A percentile compares a stretch with the other conserved stretches of the same genome.
Conservation (phyloP, 2,329 filamentous ascomycete genomes). For the Aphanoascus verrucosus region DNA sequence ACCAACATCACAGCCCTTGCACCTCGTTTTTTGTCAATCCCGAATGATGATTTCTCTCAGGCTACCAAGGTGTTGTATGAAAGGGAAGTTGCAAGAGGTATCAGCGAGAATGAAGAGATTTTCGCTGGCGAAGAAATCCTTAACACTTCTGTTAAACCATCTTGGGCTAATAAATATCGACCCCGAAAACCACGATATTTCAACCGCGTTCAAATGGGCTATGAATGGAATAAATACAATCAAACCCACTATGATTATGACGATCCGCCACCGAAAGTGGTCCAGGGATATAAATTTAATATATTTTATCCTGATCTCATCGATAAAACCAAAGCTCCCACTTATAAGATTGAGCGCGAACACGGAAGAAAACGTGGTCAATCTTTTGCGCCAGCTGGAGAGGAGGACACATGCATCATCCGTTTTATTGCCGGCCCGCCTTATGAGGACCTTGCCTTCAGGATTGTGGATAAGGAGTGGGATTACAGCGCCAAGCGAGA, state of each 20-base stretch:
- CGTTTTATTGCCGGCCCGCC: slow-evolving; percentile 90
- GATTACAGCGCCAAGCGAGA: slow-evolving; percentile 95
- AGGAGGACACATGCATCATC: slow-evolving; percentile 94
- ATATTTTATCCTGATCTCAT: slow-evolving; percentile 97
- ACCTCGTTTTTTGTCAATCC: slow-evolving; percentile 57
- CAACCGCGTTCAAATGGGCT: slow-evolving; percentile 96
- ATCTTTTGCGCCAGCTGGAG: slow-evolving; percentile 83
- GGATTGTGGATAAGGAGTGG: slow-evolving; percentile 98
- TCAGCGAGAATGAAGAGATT: slow-evolving; percentile 90
- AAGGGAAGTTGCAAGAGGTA: slow-evolving; percentile 78
- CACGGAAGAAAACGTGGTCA: slow-evolving; percentile 80
- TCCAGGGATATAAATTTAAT: slow-evolving; percentile 99
- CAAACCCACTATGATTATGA: slow-evolving; percentile 99
- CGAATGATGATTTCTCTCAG: slow-evolving; percentile 71
- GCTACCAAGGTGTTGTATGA: slow-evolving; percentile 84
- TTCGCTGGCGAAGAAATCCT: slow-evolving; percentile 84
- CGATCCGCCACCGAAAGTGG: slow-evolving; percentile 93
- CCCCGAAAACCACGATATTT: slow-evolving; percentile 93
- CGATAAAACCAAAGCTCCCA: slow-evolving; percentile 87
- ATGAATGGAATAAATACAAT: slow-evolving; percentile 99
- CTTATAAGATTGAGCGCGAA: slow-evolving; percentile 90
- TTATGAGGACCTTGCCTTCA: slow-evolving; percentile 93
- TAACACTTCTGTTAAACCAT: slow-evolving; percentile 51
- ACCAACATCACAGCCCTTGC: slow-evolving; percentile 43
- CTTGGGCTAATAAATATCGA: slow-evolving; percentile 74